Evolutionary conservation across 2,329 filamentous ascomycete species (phyloP).

Genomic region (Westerdykella aurantiaca): DNA sequence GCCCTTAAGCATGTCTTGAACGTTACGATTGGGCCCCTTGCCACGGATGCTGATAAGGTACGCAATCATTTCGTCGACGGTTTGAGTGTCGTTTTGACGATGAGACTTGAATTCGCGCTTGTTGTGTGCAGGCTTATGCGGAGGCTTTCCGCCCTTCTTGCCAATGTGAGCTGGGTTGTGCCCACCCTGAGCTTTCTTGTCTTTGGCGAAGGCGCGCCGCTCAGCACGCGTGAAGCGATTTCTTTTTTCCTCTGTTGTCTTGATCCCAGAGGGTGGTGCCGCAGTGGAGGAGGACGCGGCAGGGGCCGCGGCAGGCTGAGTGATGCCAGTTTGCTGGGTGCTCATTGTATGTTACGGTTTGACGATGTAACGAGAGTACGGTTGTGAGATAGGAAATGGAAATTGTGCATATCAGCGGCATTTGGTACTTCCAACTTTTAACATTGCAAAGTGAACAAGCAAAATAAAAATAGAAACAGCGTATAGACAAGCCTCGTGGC

Average conservation of each 20-base stretch:
- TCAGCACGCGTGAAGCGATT: slow-evolving; percentile 8
- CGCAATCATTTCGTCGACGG: slow-evolving; percentile 5
- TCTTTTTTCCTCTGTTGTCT: slow-evolving; percentile 1
- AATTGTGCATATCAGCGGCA: background rate
- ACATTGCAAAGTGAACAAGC: too few species aligned
- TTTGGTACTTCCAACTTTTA: too few species aligned
- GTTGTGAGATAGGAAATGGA: background rate
- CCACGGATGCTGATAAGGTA: slow-evolving; percentile 1
- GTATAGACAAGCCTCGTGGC: too few species aligned
- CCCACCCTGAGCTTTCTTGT: slow-evolving; percentile 2
- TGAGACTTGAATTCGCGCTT: background rate
- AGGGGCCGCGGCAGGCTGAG: background rate
- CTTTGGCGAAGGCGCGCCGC: slow-evolving; percentile 4
- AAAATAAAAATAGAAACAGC: too few species aligned
- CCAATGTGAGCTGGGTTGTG: background rate
- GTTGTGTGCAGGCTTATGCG: background rate
- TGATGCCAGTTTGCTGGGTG: background rate
- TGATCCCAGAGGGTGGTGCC: background rate
- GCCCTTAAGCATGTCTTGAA: background rate
- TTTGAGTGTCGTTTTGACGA: too few species aligned
- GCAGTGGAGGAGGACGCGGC: background rate
- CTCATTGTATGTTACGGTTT: background rate
- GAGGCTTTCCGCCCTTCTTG: background rate
- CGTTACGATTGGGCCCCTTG: background rate
- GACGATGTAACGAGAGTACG: background rate